Evolutionary conservation across 2,329 filamentous ascomycete genomes (phyloP), one percentile per base, ranked within the genome.

Genomic region (Lecanoromycetidae sp.): DNA sequence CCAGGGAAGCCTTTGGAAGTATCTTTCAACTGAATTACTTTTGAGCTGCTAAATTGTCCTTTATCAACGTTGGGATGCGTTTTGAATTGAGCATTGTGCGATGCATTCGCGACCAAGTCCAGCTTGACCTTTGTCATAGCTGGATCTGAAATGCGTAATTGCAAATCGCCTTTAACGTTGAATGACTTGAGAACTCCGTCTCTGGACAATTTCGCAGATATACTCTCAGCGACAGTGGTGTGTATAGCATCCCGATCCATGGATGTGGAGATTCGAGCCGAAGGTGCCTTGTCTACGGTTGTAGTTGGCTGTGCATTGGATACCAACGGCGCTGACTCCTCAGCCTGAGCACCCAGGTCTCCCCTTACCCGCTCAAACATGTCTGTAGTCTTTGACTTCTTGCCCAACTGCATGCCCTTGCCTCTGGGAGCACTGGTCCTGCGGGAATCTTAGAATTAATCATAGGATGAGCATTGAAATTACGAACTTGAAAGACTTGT

Each of bases 371-470:
- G 84, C 67, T 96, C 90, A 63, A 94, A 96, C 75, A 96, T 94
- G 64, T 94, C 90, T 25, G 84, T 94, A 19, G 86, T 88, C 72
- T 96, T 96, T 51, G 86, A 94, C 71, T 98, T 98, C 74, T 96
- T 96, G 67, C 91, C 91, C 48, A 98, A 74, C 66, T 96, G 90
- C 93, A 98, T 98, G 57, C 91, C 91, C 72, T 98, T 98, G 58
- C 87, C 87, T 68, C 93, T 87, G 50, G 82, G 77, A 42, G 84
- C 77, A 59, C 77, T 62, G 42, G 75, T 69, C 60, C 72, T 77
- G 54, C 39, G 54, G 38, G 23, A 52, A 65, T 55, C 65, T 58
- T 53, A 52, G 37, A 32, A n/a, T 41, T 20, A 27, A 19, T 25
- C 17, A 2, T 42, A n/a, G 10, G 26, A 29, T n/a, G 15, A 33